A percentile compares a stretch with the other conserved stretches of the same genome.
Conservation (phyloP, 129 eudicot genomes). For the Tagetes patula region DNA sequence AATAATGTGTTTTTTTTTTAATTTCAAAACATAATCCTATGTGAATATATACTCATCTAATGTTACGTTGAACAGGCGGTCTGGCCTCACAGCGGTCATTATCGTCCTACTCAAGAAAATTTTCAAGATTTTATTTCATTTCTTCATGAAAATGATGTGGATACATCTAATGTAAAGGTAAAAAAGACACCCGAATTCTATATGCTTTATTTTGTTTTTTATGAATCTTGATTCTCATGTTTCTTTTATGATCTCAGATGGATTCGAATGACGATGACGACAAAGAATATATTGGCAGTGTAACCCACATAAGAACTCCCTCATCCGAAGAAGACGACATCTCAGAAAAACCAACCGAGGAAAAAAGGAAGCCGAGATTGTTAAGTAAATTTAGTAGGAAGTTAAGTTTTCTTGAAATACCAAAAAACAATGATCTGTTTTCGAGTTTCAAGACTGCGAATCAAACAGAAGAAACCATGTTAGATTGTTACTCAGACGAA, state of each 20-base stretch:
- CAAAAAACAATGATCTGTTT: constrained; percentile 39
- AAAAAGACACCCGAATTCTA: background rate
- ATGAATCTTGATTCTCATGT: constrained; percentile 14
- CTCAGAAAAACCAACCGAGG: constrained; percentile 18
- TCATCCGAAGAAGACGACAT: constrained; percentile 60
- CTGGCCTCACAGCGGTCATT: constrained; percentile 99
- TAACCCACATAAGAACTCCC: constrained; percentile 37
- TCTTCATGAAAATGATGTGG: constrained; percentile 67
- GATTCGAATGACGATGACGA: constrained; percentile 78
- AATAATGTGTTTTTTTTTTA: constrained; percentile 1
- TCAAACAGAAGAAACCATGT: constrained; percentile 22
- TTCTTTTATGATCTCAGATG: constrained; percentile 45
- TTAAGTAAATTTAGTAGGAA: constrained; percentile 28
- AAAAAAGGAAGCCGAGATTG: constrained; percentile 24
- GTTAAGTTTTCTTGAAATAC: constrained; percentile 50
- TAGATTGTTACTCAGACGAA: constrained; percentile 47
- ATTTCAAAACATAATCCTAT: background rate
- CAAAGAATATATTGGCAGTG: constrained; percentile 35
- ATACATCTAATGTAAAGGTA: constrained; percentile 75
- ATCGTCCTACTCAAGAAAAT: constrained; percentile 78
- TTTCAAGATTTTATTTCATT: constrained; percentile 73
- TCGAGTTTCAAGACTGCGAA: constrained; percentile 36
- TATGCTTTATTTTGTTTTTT: background rate
- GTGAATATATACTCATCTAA: background rate
- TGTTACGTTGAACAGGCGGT: constrained; percentile 49